Conservation (phyloP, 2,329 filamentous ascomycete genomes). For the Metarhizium rileyi region DNA sequence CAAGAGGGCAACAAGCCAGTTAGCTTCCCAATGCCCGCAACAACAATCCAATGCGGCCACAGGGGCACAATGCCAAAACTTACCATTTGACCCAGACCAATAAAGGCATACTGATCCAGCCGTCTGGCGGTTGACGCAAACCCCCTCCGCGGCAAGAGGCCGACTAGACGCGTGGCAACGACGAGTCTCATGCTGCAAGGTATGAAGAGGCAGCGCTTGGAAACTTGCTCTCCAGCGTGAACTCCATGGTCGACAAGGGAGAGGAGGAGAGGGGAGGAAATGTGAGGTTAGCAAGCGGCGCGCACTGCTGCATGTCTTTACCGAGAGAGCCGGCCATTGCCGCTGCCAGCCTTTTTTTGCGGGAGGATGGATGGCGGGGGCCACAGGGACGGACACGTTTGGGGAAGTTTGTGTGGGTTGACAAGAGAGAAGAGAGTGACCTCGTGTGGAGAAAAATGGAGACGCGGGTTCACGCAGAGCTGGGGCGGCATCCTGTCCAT, state of each 20-base stretch:
- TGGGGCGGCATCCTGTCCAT: no score
- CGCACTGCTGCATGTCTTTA: slow-evolving; percentile 3
- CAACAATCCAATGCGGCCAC: background rate
- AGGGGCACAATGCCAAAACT: slow-evolving; percentile 8
- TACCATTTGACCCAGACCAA: slow-evolving; percentile 54
- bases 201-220: background rate
- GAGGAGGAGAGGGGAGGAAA: background rate
- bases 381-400: background rate
- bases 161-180: slow-evolving; percentile 15
- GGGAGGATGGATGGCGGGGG: background rate
- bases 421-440: no score
- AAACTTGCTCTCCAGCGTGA: background rate
- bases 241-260: background rate
- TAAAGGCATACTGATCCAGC: slow-evolving; percentile 47
- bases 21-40: background rate
- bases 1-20: background rate
- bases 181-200: slow-evolving; percentile 12
- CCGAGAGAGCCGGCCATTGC: slow-evolving; percentile 27
- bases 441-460: background rate
- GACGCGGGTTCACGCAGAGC: background rate
- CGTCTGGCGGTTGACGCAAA: slow-evolving; percentile 40
- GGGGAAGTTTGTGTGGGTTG: background rate
- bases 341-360: slow-evolving; percentile 19
- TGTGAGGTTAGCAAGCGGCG: slow-evolving; percentile 2
- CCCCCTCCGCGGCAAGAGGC: slow-evolving; percentile 30